phyloP scores from a whole-genome alignment of 331 rosid species.

The Malus hybrid region DNA sequence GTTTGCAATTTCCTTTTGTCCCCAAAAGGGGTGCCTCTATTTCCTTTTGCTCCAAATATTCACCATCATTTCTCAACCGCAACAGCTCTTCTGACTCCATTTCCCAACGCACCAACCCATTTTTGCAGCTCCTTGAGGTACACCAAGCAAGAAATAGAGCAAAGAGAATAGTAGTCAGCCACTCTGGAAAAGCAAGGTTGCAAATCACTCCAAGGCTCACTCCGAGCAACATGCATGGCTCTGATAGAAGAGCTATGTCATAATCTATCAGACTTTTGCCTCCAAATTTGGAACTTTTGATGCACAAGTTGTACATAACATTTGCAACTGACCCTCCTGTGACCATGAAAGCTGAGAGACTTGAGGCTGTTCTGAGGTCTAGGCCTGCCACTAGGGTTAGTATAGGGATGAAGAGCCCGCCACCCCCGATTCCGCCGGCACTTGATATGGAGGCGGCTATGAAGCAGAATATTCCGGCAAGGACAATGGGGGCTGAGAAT shows the following conservation, averaged over 20 bases:
- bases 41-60: slow-evolving; percentile 18
- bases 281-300: slow-evolving; percentile 31
- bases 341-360: slow-evolving; percentile 84
- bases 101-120: slow-evolving; percentile 50
- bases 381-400: slow-evolving; percentile 51
- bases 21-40: slow-evolving; percentile 43
- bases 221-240: slow-evolving; percentile 74
- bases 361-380: slow-evolving; percentile 78
- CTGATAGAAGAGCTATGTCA: slow-evolving; percentile 68
- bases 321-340: slow-evolving; percentile 80
- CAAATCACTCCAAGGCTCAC: slow-evolving; percentile 85
- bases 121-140: slow-evolving; percentile 55
- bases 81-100: slow-evolving; percentile 43
- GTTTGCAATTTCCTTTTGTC: slow-evolving; percentile 3
- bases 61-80: slow-evolving; percentile 10
- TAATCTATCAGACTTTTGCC: slow-evolving; percentile 56
- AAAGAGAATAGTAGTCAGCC: slow-evolving; percentile 61
- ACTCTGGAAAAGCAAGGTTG: slow-evolving; percentile 73
- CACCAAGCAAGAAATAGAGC: slow-evolving; percentile 80
- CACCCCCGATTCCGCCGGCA: slow-evolving; percentile 87
- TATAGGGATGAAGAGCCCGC: slow-evolving; percentile 76
- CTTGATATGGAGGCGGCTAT: slow-evolving; percentile 74
- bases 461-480: slow-evolving; percentile 46
- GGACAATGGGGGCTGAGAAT: slow-evolving; percentile 6
- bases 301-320: slow-evolving; percentile 40